These are phyloP conservation scores for Medicago arabica DNA, from an alignment of 306 rosid species.

Conservation along the genomic window DNA sequence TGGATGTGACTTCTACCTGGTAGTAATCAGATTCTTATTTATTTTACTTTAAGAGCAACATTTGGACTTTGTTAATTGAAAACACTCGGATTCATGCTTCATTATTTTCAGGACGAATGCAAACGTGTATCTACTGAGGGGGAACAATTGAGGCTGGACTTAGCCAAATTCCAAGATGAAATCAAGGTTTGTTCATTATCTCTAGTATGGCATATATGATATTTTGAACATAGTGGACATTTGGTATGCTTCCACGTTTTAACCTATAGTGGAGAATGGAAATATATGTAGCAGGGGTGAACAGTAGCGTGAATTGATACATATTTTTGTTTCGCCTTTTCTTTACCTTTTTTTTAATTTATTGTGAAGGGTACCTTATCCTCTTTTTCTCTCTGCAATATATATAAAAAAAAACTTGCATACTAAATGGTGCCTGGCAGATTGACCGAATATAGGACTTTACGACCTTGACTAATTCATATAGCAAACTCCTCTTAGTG, in stretches of 20 bases:
- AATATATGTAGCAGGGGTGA: background rate
- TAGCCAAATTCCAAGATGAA: constrained; percentile 89
- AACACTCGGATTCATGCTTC: constrained; percentile 32
- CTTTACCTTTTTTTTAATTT: no score
- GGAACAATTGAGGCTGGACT: constrained; percentile 82
- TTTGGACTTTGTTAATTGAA: constrained; percentile 30
- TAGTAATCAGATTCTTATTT: constrained; percentile 32
- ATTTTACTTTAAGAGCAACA: constrained; percentile 17
- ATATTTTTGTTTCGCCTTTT: no score
- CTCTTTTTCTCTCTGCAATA: no score
- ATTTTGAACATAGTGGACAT: constrained; percentile 24
- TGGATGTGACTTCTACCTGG: background rate
- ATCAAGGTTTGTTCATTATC: constrained; percentile 66
- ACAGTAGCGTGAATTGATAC: background rate
- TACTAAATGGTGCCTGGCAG: no score
- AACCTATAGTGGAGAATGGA: background rate
- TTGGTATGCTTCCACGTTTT: constrained; percentile 25
- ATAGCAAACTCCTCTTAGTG: no score
- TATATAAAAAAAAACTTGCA: no score
- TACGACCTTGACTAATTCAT: no score
- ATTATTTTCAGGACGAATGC: constrained; percentile 58
- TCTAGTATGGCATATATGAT: constrained; percentile 12
- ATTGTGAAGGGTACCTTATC: no score
- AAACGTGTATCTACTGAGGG: constrained; percentile 94
- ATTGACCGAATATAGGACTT: no score